Conservation (phyloP, 805 yeast genomes). For the Tanozyma kutaoensis region DNA sequence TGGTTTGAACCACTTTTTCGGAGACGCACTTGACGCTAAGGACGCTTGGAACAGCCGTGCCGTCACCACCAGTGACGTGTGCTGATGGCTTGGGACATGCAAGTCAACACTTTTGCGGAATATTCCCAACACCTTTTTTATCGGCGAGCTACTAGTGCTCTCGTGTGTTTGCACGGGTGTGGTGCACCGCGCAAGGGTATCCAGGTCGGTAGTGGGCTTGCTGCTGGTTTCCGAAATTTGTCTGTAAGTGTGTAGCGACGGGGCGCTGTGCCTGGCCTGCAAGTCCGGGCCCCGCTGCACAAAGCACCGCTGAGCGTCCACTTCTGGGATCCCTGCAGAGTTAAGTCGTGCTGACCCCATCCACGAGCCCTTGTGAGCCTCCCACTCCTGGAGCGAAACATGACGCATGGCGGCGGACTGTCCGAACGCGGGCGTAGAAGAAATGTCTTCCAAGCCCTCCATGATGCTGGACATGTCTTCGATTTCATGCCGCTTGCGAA, state of each 20-base stretch:
- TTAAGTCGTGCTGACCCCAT: too few relatives aligned
- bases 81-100: constrained; percentile 19
- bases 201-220: neutral
- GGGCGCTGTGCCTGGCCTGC: too few relatives aligned
- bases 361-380: constrained; percentile 12
- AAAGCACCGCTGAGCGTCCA: too few relatives aligned
- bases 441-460: constrained; percentile 5
- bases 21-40: constrained; percentile 3
- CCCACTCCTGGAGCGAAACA: constrained; percentile 22
- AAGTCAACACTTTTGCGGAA: constrained; percentile 13
- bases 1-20: constrained; percentile 1
- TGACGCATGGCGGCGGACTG: constrained; percentile 1
- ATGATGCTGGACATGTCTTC: neutral
- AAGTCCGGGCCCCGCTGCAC: too few relatives aligned
- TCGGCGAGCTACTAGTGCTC: constrained; percentile 12
- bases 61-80: constrained; percentile 10
- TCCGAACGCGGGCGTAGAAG: constrained; percentile 2
- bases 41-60: constrained; percentile 4
- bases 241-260: constrained; percentile 26
- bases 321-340: too few relatives aligned
- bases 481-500: too few relatives aligned
- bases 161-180: neutral
- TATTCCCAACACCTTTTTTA: constrained; percentile 10
- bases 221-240: constrained; percentile 4
- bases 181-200: neutral